These are phyloP conservation scores for Solanum etuberosum DNA, from an alignment of 257 asterid genomes.

Conservation along the genomic window DNA sequence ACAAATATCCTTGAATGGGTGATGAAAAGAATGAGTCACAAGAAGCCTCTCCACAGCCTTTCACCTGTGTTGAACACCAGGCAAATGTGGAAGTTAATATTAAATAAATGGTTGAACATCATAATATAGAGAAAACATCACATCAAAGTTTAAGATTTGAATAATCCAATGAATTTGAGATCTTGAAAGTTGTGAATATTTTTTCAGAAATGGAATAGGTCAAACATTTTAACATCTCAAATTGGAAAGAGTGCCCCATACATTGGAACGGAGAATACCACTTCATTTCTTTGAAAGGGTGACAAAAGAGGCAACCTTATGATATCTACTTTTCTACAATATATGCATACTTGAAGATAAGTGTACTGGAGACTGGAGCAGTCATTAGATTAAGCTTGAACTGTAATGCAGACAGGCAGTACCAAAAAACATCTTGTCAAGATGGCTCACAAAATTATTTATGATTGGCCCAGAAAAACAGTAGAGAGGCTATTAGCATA, in stretches of 20 bases:
- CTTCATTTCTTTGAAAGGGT: background rate
- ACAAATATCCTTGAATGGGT: slow-evolving; percentile 83
- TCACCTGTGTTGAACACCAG: slow-evolving; percentile 40
- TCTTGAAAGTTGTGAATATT: background rate
- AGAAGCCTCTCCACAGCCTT: slow-evolving; percentile 92
- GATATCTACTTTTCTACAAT: background rate
- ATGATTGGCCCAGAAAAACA: background rate
- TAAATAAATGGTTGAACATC: background rate
- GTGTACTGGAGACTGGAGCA: background rate
- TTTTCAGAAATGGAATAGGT: background rate
- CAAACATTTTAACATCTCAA: background rate
- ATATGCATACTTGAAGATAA: background rate
- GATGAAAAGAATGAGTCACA: slow-evolving; percentile 83
- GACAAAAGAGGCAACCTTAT: background rate
- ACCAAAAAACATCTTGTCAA: background rate
- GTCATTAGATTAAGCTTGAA: background rate
- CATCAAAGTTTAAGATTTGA: background rate
- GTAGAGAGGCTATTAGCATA: background rate
- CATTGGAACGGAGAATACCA: background rate
- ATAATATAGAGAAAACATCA: background rate
- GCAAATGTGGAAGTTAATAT: background rate
- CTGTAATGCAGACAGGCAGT: background rate
- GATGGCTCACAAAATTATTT: background rate
- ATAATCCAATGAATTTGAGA: background rate
- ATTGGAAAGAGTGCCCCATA: background rate